Evolutionary conservation across 208 protist genomes (phyloP), one percentile per base, ranked within the genome.

Genomic region (Trypanosoma cruzi): DNA sequence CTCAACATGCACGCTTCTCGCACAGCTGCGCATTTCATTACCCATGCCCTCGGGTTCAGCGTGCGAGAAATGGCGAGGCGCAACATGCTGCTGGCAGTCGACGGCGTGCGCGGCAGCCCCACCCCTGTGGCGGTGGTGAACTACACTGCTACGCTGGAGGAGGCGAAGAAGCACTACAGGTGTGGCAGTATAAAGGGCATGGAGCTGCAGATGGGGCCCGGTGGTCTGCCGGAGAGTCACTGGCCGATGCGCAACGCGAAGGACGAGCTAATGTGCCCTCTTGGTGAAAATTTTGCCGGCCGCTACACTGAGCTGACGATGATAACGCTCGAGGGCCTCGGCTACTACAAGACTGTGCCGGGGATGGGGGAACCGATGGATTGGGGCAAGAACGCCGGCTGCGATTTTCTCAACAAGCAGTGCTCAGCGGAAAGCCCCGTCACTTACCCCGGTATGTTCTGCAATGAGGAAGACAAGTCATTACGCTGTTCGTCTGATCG

Each of bases 171-270:
- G 14, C 71, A 77, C 44, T 81, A 54, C 54, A 58, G 28, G 37
- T 76, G 71, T 42, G 4, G 22, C 26, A 31, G 29, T 20, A 2
- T 49, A 0, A 26, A 36, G 4, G 75, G 68, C 20, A 75, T 77
- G 69, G 76, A 81, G 70, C 63, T 81, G 14, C 56, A 77, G 50
- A 64, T 71, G 55, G 68, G 40, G 32, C 63, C 50, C 18, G 42
- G 3, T 0, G 80, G 75, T 24, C 81, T 81, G 0, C 73, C 32
- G 6, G 49, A 36, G 34, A 48, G 58, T 14, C 76, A 81, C 42
- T 81, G 76, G 76, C 49, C 56, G n/a, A 3, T 36, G 29, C 76
- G 70, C 50, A 73, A 68, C 44, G 65, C 64, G 28, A 57, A 68
- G 24, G 65, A 68, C 32, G 76, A 81, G 10, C 49, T 81, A 22